Evolutionary conservation across 202 grass and related monocot genomes (phyloP).

Genomic region (Schoenoplectus tabernaemontani): DNA sequence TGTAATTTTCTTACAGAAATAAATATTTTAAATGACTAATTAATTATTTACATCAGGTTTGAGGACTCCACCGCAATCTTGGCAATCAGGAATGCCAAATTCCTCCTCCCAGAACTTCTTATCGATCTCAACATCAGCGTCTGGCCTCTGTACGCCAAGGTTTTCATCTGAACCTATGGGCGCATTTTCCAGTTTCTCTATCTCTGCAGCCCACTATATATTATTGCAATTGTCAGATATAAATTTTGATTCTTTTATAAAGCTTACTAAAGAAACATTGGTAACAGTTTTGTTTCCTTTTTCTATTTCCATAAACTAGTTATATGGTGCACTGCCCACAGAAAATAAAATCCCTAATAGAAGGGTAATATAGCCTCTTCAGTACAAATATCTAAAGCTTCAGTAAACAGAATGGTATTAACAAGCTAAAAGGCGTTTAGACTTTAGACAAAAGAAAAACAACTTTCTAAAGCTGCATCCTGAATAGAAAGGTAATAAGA

Average conservation of each 20-base stretch:
- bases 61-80: conserved; percentile 67
- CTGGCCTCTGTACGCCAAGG: conserved; percentile 88
- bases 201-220: conserved; percentile 74
- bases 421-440: background rate
- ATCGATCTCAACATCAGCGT: conserved; percentile 95
- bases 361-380: background rate
- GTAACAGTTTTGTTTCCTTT: background rate
- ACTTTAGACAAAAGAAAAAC: too few relatives aligned
- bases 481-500: background rate
- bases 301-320: background rate
- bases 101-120: conserved; percentile 97
- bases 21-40: conserved; percentile 5
- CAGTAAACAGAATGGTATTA: background rate
- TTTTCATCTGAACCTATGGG: conserved; percentile 58
- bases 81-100: conserved; percentile 79
- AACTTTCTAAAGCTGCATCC: background rate
- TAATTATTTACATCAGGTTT: conserved; percentile 73
- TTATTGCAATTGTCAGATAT: conserved; percentile 5
- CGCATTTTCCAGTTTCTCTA: conserved; percentile 59
- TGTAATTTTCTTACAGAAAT: background rate
- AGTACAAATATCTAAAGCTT: background rate
- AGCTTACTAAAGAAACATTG: background rate
- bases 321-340: background rate
- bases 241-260: background rate
- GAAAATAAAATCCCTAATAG: background rate